Conservation (phyloP, 495 filamentous ascomycete genomes). For the Aspergillus bertholletiae region DNA sequence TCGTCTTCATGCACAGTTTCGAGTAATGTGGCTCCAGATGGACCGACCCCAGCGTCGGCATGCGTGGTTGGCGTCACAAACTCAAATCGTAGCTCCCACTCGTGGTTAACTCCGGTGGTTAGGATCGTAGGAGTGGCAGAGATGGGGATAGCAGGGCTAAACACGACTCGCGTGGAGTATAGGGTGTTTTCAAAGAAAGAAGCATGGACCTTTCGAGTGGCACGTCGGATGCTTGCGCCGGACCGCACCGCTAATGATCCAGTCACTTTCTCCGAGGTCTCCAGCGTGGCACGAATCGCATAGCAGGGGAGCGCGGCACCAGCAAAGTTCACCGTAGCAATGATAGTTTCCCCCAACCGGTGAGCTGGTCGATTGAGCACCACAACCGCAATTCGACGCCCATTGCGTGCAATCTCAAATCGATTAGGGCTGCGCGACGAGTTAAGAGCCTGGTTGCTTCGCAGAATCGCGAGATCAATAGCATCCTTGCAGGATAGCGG, state of each 20-base stretch:
- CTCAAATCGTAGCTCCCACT: constrained; percentile 85
- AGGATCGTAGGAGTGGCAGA: constrained; percentile 82
- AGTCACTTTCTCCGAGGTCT: constrained; percentile 76
- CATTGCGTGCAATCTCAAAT: constrained; percentile 91
- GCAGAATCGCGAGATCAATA: constrained; percentile 86
- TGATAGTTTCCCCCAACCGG: constrained; percentile 82
- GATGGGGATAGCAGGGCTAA: constrained; percentile 75
- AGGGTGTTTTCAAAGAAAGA: constrained; percentile 75
- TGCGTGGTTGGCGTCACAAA: constrained; percentile 67
- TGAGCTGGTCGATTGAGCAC: constrained; percentile 89
- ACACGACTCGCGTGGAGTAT: constrained; percentile 72
- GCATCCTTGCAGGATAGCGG: constrained; percentile 68
- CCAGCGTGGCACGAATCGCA: constrained; percentile 70
- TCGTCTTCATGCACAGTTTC: constrained; percentile 67
- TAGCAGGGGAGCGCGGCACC: constrained; percentile 72
- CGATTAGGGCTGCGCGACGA: constrained; percentile 71
- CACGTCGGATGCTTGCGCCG: constrained; percentile 75
- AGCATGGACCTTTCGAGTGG: constrained; percentile 76
- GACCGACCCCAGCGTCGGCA: constrained; percentile 22
- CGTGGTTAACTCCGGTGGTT: constrained; percentile 78
- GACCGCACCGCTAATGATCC: constrained; percentile 78
- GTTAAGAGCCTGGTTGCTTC: constrained; percentile 61
- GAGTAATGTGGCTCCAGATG: constrained; percentile 41
- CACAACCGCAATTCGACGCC: constrained; percentile 78
- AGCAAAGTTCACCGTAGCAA: constrained; percentile 76